Evolutionary conservation across 805 yeast genomes (phyloP).

Genomic region (Candida anglica): DNA sequence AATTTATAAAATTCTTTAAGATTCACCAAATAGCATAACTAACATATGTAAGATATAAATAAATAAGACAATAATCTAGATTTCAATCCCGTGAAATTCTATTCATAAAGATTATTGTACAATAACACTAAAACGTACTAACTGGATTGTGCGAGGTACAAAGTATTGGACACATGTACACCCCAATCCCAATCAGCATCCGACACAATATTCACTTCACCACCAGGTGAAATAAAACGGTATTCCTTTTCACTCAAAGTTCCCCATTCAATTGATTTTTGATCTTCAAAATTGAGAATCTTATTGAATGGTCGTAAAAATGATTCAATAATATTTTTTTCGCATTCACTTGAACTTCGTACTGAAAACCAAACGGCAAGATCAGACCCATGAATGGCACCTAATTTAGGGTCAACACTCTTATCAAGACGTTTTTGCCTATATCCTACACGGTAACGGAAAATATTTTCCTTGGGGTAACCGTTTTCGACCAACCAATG

Average conservation of each 20-base stretch:
- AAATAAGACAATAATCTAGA: too few relatives aligned
- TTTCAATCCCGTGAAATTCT: too few relatives aligned
- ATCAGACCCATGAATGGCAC: constrained; percentile 35
- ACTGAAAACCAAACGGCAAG: constrained; percentile 30
- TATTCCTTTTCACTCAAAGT: constrained; percentile 15
- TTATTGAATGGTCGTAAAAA: constrained; percentile 28
- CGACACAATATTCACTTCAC: constrained; percentile 18
- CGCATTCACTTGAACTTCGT: constrained; percentile 23
- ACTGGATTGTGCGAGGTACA: neutral
- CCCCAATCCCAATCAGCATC: constrained; percentile 37
- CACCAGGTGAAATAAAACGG: constrained; percentile 25
- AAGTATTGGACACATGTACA: constrained; percentile 21
- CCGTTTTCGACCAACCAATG: constrained; percentile 20
- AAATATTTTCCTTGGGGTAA: constrained; percentile 21
- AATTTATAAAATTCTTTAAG: too few relatives aligned
- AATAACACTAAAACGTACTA: too few relatives aligned
- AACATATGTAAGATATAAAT: too few relatives aligned
- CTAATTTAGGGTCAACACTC: constrained; percentile 12
- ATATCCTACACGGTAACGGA: constrained; percentile 25
- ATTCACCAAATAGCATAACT: too few relatives aligned
- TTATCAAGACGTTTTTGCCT: constrained; percentile 19
- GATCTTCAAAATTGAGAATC: constrained; percentile 20
- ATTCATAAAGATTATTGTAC: too few relatives aligned
- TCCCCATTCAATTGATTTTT: constrained; percentile 23
- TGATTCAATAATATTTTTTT: constrained; percentile 12